A percentile compares a stretch with the other conserved stretches of the same genome.
These are phyloP conservation scores for Pontederia crassipes DNA, from an alignment of 176 grass and related monocot species.

Conservation along the genomic window DNA sequence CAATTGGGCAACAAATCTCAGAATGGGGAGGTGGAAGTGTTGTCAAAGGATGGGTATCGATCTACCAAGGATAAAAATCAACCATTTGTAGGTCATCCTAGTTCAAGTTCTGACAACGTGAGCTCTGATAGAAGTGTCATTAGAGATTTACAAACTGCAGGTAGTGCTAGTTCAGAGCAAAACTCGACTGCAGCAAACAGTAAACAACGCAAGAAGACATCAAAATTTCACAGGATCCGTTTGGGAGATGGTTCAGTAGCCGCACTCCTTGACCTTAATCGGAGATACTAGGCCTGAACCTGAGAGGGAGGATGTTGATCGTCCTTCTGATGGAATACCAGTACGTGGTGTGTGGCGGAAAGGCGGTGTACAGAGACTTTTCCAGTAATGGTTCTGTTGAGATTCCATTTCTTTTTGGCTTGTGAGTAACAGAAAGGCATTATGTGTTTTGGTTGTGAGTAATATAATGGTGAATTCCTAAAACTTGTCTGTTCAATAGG, in stretches of 20 bases:
- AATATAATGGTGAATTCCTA: too few relatives aligned
- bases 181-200: conserved; percentile 6
- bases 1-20: conserved; percentile 27
- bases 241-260: conserved; percentile 52
- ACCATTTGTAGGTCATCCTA: conserved; percentile 14
- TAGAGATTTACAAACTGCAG: conserved; percentile 1
- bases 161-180: conserved; percentile 4
- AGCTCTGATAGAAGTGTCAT: conserved; percentile 1
- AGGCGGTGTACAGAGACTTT: conserved; percentile 61
- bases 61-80: conserved; percentile 33
- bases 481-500: too few relatives aligned
- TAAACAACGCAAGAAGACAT: conserved; percentile 44
- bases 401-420: too few relatives aligned
- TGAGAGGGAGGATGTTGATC: conserved; percentile 14
- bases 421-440: too few relatives aligned
- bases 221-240: conserved; percentile 58
- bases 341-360: conserved; percentile 68
- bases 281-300: conserved; percentile 25
- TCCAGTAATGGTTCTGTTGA: neutral
- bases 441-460: too few relatives aligned
- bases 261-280: conserved; percentile 35
- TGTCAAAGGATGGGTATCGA: conserved; percentile 81
- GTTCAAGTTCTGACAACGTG: conserved; percentile 12
- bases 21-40: conserved; percentile 47
- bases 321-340: conserved; percentile 17